These are phyloP conservation scores for Effrenium voratum DNA, from an alignment of 73 alveolate genomes.

Conservation along the genomic window DNA sequence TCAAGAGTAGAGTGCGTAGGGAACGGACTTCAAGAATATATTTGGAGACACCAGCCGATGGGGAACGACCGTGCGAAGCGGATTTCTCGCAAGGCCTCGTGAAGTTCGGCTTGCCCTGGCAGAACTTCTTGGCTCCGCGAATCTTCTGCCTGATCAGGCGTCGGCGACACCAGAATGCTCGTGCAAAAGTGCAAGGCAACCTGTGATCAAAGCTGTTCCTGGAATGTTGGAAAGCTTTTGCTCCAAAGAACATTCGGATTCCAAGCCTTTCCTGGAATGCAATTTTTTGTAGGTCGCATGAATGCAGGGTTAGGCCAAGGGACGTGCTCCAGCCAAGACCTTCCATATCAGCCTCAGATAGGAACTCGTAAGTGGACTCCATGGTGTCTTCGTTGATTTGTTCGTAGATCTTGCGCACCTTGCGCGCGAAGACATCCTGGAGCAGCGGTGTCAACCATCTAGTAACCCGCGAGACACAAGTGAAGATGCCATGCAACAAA, in stretches of 20 bases:
- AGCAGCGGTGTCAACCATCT: background rate
- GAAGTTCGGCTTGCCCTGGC: background rate
- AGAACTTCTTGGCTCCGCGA: background rate
- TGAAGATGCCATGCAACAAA: background rate
- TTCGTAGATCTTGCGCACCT: conserved; percentile 24
- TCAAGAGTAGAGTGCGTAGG: too few relatives aligned
- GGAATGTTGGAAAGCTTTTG: too few relatives aligned
- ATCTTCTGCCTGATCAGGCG: background rate
- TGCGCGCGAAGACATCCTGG: background rate
- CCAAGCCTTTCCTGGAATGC: too few relatives aligned
- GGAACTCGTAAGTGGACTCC: conserved; percentile 27
- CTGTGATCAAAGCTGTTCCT: too few relatives aligned
- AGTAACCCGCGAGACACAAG: background rate
- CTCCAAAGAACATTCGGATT: too few relatives aligned
- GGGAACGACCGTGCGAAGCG: too few relatives aligned
- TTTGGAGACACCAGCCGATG: too few relatives aligned
- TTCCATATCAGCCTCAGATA: background rate
- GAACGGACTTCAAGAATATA: too few relatives aligned
- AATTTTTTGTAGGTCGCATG: too few relatives aligned
- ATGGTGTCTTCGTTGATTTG: background rate
- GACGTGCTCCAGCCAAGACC: background rate
- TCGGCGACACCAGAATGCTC: too few relatives aligned
- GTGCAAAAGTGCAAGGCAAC: too few relatives aligned
- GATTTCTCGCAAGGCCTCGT: too few relatives aligned
- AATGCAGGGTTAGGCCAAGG: background rate